phyloP scores from a whole-genome alignment of 129 eudicot species.

The Oenanthe sinensis region DNA sequence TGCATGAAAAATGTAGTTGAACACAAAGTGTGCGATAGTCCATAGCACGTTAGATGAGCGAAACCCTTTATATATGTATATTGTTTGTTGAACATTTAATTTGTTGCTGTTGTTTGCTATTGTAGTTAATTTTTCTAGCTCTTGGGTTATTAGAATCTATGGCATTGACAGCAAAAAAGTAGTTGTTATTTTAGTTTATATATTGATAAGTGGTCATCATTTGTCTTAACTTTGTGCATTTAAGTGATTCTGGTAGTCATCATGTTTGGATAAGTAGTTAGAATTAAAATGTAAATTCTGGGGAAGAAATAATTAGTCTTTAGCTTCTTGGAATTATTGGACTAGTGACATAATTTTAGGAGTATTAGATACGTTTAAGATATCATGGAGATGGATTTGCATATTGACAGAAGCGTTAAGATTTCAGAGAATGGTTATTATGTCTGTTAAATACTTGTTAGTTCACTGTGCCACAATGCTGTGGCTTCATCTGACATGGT shows the following conservation, averaged over 20 bases:
- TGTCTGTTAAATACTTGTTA: neutral
- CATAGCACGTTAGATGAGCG: neutral
- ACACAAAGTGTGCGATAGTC: neutral
- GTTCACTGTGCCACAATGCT: neutral
- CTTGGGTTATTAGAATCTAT: neutral
- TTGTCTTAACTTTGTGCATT: too few relatives aligned
- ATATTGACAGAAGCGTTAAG: neutral
- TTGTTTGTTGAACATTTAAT: neutral
- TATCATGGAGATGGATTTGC: neutral
- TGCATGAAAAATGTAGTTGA: neutral
- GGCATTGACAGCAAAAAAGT: neutral
- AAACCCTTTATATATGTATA: neutral
- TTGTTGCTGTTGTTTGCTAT: neutral
- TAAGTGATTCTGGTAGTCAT: neutral
- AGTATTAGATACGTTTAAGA: neutral
- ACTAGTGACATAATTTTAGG: neutral
- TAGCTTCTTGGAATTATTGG: neutral
- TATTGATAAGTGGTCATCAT: neutral
- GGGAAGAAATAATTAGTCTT: neutral
- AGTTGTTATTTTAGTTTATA: neutral
- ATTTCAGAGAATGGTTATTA: neutral
- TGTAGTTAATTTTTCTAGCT: neutral
- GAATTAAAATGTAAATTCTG: neutral
- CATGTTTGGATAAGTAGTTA: neutral
- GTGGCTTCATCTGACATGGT: constrained; percentile 2